Base-by-base conservation (phyloP, 495 filamentous ascomycete species). In the Daldinia childiae region DNA sequence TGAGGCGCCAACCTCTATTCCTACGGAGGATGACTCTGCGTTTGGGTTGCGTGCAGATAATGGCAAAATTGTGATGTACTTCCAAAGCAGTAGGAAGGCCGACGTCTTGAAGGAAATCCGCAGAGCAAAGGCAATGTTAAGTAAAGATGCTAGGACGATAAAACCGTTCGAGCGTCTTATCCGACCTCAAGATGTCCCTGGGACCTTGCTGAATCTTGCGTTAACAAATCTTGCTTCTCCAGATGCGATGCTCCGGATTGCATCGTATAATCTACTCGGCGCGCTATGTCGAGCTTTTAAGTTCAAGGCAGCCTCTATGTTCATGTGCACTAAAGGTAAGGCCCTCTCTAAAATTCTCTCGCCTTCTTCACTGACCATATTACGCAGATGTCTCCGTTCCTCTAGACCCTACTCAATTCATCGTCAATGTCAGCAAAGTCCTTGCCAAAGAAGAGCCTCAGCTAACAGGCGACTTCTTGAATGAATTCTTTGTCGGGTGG, bases 401-500 rank as follows among this genome's bases (percentile, higher is more conserved):
- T 26, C 76, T 85, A 43, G 87, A 90, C 64, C 82, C 87, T 17
- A 88, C 87, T n/a, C 79, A 82, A 36, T 88, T 90, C 67, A 87
- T 91, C 66, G 80, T 89, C 61, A 86, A 87, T 56, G 86, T 90
- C 38, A 90, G 87, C 77, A 83, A 85, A 75, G 82, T 86, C 52
- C 78, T 91, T 48, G 89, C 89, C 26, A 77, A 78, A 57, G 83
- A 87, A 27, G 87, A 91, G 68, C 87, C 89, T 38, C 87, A 88
- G 72, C 80, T 91, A n/a, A 91, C 89, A 1, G 82, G 82, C 36
- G 89, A 90, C 72, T 90, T 91, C 65, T 68, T 91, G 30, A 89
- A 87, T 29, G 89, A 90, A 75, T 91, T 90, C 69, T 91, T 90
- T 67, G 86, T 89, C 41, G 87, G 88, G 9, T 91, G 89, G 89